A percentile compares a stretch with the other conserved stretches of the same genome.
Conservation (phyloP, 176 grass and related monocot genomes). For the Zea luxurians region DNA sequence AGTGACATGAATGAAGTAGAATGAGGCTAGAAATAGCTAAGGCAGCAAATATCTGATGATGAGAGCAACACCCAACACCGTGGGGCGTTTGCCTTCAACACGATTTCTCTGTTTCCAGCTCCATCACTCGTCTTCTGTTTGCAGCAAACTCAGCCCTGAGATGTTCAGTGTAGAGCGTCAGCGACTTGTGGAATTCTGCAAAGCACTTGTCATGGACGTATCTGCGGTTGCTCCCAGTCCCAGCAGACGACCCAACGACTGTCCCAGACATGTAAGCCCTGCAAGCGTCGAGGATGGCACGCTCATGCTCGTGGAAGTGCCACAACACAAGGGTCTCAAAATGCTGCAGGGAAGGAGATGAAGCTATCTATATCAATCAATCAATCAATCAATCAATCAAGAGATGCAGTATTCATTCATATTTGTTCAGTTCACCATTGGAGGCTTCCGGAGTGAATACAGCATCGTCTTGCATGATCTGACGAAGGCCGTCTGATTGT, state of each 20-base stretch:
- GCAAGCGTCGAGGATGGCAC: slow-evolving; percentile 46
- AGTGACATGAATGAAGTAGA: not conserved
- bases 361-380: not conserved
- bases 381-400: too few species aligned
- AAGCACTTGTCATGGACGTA: slow-evolving; percentile 46
- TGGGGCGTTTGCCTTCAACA: not conserved
- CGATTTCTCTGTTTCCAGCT: slow-evolving; percentile 17
- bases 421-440: slow-evolving; percentile 44
- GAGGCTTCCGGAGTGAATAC: slow-evolving; percentile 56
- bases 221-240: not conserved
- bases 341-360: slow-evolving; percentile 46
- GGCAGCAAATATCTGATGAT: not conserved
- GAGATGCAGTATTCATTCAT: not conserved
- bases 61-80: not conserved
- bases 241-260: slow-evolving; percentile 45
- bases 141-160: slow-evolving; percentile 46
- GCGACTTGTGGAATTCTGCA: slow-evolving; percentile 43
- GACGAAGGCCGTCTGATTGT: slow-evolving; percentile 62
- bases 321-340: slow-evolving; percentile 48
- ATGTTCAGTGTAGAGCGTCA: slow-evolving; percentile 36
- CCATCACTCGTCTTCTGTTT: slow-evolving; percentile 26
- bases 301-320: slow-evolving; percentile 48
- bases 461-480: slow-evolving; percentile 71
- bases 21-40: slow-evolving; percentile 10
- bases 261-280: slow-evolving; percentile 48